phyloP scores from a whole-genome alignment of 2,329 filamentous ascomycete species.

The Alternaria sp. region DNA sequence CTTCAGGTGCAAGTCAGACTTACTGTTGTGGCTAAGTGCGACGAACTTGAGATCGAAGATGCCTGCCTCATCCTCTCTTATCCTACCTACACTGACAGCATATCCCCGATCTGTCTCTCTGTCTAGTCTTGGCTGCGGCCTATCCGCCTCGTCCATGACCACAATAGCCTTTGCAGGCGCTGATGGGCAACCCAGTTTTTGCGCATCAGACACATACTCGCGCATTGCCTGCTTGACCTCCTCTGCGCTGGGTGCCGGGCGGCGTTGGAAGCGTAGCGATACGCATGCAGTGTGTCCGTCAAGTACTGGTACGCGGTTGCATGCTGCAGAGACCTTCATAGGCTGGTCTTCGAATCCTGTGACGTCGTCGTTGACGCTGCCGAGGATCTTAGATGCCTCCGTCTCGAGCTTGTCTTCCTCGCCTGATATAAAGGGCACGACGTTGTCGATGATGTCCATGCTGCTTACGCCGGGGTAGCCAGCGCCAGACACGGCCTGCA shows the following conservation, averaged over 20 bases:
- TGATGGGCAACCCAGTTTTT: slow-evolving; percentile 84
- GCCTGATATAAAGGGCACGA: slow-evolving; percentile 90
- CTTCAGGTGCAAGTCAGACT: slow-evolving; percentile 45
- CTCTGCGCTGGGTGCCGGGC: slow-evolving; percentile 76
- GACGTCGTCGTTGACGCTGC: slow-evolving; percentile 72
- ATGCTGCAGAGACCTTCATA: slow-evolving; percentile 83
- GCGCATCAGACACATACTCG: slow-evolving; percentile 81
- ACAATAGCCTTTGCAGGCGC: slow-evolving; percentile 83
- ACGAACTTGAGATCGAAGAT: slow-evolving; percentile 97
- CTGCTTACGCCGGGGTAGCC: slow-evolving; percentile 87
- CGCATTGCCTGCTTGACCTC: slow-evolving; percentile 81
- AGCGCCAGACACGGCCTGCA: slow-evolving; percentile 93
- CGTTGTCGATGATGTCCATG: slow-evolving; percentile 97
- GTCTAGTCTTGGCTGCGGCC: slow-evolving; percentile 91
- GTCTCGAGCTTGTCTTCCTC: slow-evolving; percentile 97
- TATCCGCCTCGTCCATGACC: slow-evolving; percentile 88
- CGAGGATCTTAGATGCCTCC: slow-evolving; percentile 94
- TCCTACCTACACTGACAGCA: slow-evolving; percentile 86
- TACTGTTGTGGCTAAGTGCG: slow-evolving; percentile 83
- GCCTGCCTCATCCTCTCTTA: slow-evolving; percentile 84
- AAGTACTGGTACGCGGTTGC: slow-evolving; percentile 92
- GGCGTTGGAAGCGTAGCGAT: slow-evolving; percentile 79
- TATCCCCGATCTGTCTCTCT: slow-evolving; percentile 86
- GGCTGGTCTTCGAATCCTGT: slow-evolving; percentile 81
- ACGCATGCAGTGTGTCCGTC: slow-evolving; percentile 97